Conservation (phyloP, 768 basidiomycete genomes). For the Podaxis sp. region DNA sequence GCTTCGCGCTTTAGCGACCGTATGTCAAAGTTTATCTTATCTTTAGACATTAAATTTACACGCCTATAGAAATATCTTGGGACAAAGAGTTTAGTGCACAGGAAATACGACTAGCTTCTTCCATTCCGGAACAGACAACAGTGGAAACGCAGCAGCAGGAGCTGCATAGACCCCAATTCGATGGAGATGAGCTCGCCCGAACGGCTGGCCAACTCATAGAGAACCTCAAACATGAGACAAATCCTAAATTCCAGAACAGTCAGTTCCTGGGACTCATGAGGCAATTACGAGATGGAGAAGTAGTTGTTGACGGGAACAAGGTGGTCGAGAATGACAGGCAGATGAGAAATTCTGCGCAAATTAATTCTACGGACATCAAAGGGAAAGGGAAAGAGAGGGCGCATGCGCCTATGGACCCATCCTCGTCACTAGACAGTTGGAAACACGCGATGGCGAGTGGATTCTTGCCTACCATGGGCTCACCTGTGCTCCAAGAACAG, state of each 20-base stretch:
- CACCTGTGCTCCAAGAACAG: conserved; percentile 5
- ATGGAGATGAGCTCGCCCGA: conserved; percentile 70
- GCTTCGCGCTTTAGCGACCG: conserved; percentile 29
- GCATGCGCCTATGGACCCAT: conserved; percentile 25
- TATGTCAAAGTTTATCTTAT: conserved; percentile 23
- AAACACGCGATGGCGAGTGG: not conserved
- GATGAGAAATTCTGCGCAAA: conserved; percentile 16
- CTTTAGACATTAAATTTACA: not conserved
- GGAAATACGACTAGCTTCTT: conserved; percentile 34
- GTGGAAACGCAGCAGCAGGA: conserved; percentile 13
- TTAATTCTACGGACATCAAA: conserved; percentile 40
- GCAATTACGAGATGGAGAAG: conserved; percentile 73
- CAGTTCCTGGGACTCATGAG: conserved; percentile 84
- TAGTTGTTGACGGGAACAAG: conserved; percentile 73
- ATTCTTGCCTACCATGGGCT: not conserved
- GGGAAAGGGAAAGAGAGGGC: conserved; percentile 52
- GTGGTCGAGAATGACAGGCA: conserved; percentile 57
- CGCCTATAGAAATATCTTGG: conserved; percentile 44
- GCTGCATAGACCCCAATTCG: conserved; percentile 20
- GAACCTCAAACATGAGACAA: conserved; percentile 68
- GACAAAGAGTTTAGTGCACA: conserved; percentile 62
- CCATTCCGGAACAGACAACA: conserved; percentile 19
- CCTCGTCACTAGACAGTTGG: not conserved
- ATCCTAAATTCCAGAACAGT: conserved; percentile 83
- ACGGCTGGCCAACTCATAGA: conserved; percentile 78